These are phyloP conservation scores for Rusavskia elegans DNA, from an alignment of 495 filamentous ascomycete genomes.

Conservation along the genomic window DNA sequence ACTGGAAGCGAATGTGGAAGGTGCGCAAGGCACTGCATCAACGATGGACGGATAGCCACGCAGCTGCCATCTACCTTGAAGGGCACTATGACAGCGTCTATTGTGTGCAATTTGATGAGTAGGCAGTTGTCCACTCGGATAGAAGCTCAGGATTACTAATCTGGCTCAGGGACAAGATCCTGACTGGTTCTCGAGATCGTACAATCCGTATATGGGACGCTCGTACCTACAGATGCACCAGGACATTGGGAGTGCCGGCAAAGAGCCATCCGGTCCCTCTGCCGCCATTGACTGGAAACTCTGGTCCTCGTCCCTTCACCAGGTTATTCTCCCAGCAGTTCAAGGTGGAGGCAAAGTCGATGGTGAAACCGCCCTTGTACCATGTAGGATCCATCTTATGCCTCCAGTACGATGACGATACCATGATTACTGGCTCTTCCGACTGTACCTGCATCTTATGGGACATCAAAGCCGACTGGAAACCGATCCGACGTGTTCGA, in stretches of 20 bases:
- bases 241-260: conserved; percentile 29
- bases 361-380: conserved; percentile 18
- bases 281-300: conserved; percentile 1
- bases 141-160: background rate
- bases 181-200: conserved; percentile 88
- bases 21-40: conserved; percentile 57
- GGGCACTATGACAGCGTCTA: conserved; percentile 93
- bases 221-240: conserved; percentile 61
- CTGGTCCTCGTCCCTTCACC: conserved; percentile 6
- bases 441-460: conserved; percentile 87
- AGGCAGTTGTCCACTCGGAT: conserved; percentile 18
- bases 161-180: conserved; percentile 60
- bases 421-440: conserved; percentile 88
- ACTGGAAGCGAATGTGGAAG: conserved; percentile 80
- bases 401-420: conserved; percentile 80
- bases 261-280: conserved; percentile 5
- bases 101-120: conserved; percentile 96
- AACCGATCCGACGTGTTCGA: conserved; percentile 56
- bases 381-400: conserved; percentile 89
- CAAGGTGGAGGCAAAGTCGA: background rate
- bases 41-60: conserved; percentile 63
- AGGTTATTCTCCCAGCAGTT: conserved; percentile 2
- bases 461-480: conserved; percentile 60
- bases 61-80: conserved; percentile 71
- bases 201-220: conserved; percentile 95